Base-by-base conservation (phyloP, 805 yeast genomes). In the Candida peoriensis region DNA sequence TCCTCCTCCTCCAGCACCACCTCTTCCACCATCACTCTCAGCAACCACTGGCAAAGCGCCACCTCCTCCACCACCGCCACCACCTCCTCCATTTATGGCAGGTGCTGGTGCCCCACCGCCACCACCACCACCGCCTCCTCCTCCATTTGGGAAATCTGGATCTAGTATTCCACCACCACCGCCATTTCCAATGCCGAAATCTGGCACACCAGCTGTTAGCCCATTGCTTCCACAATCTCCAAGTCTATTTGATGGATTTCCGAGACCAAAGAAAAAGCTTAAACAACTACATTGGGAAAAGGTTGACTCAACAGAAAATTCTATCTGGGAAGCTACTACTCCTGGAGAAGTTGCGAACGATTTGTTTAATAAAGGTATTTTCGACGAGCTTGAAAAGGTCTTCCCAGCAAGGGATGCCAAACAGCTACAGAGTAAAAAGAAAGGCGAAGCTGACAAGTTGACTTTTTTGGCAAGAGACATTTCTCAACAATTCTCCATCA, bases 201-300 rank as follows among this genome's bases (percentile, higher is more conserved):
- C 50, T 11, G 24, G 34, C 11, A 19, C 48, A 3, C 28, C 32
- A 12, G 30, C 43, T 7, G 32, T 47, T 17, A 44, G 43, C 13
- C 46, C 46, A 21, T 42, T 55, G 8, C 31, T 38, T 12, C 42
- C 42, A 11, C 42, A 38, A 20, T 38, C 42, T 16, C 42, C 42
- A 29, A 32, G 38, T 10, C 20, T 38, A 20, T 38, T 38, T 20
- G 38, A 38, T n/a, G 36, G 36, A 14, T 34, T 27, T 24, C 42
- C 42, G 22, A 38, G 42, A 28, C 42, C 42, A 15, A 38, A 38
- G 28, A 70, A 76, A 39, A 85, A 82, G 54, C 71, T 93, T 44
- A 93, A 94, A 56, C 98, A 90, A 56, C 72, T 93, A 66, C 99
- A 93, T 57, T 94, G 97, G 97, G 96, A 90, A 48, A 86, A 84